Evolutionary conservation across 1,284 basidiomycete species (phyloP).

Genomic region (Polyporus tsugae): DNA sequence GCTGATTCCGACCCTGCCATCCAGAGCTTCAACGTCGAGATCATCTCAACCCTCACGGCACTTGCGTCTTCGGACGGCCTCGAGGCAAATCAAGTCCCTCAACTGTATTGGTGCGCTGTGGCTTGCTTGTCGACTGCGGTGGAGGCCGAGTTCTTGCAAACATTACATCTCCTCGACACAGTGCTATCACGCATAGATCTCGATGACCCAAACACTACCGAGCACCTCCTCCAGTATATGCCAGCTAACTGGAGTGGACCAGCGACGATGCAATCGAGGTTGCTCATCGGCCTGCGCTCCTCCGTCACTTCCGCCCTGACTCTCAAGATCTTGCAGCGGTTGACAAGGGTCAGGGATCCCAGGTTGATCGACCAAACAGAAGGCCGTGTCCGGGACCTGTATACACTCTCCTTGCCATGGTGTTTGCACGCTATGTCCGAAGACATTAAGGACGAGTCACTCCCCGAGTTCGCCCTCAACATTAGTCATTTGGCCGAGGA

Average conservation of each 20-base stretch:
- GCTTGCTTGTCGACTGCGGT: constrained; percentile 87
- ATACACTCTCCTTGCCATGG: constrained; percentile 88
- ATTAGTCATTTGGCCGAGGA: constrained; percentile 77
- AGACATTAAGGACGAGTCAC: constrained; percentile 65
- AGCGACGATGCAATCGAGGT: constrained; percentile 74
- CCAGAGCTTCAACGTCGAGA: constrained; percentile 86
- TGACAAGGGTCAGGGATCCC: constrained; percentile 70
- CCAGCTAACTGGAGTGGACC: constrained; percentile 81
- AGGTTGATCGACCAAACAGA: constrained; percentile 78
- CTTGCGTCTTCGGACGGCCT: constrained; percentile 68
- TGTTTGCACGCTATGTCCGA: constrained; percentile 83
- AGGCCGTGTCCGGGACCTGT: constrained; percentile 84
- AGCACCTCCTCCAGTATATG: constrained; percentile 71
- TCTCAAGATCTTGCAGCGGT: constrained; percentile 72
- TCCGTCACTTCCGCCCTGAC: constrained; percentile 75
- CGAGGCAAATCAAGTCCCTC: constrained; percentile 73
- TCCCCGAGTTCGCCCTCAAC: constrained; percentile 80
- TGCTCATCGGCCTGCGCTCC: constrained; percentile 86
- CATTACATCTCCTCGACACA: constrained; percentile 72
- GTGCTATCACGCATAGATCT: constrained; percentile 82
- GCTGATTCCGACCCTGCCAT: constrained; percentile 80
- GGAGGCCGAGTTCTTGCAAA: constrained; percentile 83
- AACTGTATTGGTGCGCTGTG: constrained; percentile 88
- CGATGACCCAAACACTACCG: constrained; percentile 68
- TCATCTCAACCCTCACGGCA: constrained; percentile 80